A percentile compares a stretch with the other conserved stretches of the same genome.
Evolutionary conservation across 352 stramenopile genomes (phyloP).

Genomic region (Thalassiosira exigua): DNA sequence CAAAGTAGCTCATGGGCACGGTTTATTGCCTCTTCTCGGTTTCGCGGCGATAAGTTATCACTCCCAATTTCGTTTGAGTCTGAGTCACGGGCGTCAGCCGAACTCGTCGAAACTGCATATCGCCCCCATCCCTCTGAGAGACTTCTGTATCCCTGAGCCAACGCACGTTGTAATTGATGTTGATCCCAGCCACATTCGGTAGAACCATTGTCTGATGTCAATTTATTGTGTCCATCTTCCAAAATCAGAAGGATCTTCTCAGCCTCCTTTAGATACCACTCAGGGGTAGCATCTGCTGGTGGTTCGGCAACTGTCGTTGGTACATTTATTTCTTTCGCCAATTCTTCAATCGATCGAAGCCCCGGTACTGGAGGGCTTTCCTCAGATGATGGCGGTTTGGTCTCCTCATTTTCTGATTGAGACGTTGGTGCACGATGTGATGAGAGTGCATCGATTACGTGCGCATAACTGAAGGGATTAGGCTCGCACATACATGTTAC

Average conservation of each 20-base stretch:
- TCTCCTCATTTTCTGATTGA: too few relatives aligned
- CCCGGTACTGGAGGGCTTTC: too few relatives aligned
- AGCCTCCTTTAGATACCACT: conserved; percentile 48
- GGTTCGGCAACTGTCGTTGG: too few relatives aligned
- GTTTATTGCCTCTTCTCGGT: conserved; percentile 34
- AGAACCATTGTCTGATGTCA: conserved; percentile 19
- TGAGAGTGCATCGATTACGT: conserved; percentile 52
- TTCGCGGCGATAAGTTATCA: too few relatives aligned
- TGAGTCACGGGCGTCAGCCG: too few relatives aligned
- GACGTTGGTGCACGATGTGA: too few relatives aligned
- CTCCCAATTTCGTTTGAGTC: too few relatives aligned
- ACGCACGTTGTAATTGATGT: conserved; percentile 26
- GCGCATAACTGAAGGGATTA: conserved; percentile 35
- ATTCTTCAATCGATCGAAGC: too few relatives aligned
- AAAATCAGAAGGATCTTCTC: conserved; percentile 38
- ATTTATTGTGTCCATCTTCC: not conserved
- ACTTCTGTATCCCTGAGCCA: conserved; percentile 28
- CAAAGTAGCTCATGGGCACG: conserved; percentile 40
- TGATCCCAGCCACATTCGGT: too few relatives aligned
- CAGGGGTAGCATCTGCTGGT: conserved; percentile 13
- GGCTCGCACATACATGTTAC: conserved; percentile 30
- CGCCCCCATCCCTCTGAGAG: conserved; percentile 50
- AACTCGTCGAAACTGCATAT: conserved; percentile 35
- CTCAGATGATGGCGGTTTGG: too few relatives aligned
- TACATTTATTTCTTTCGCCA: too few relatives aligned